Percentiles rank a stretch among this genome's conserved stretches.
phyloP scores from a whole-genome alignment of 2,329 filamentous ascomycete genomes.

The Exophiala viscosa region DNA sequence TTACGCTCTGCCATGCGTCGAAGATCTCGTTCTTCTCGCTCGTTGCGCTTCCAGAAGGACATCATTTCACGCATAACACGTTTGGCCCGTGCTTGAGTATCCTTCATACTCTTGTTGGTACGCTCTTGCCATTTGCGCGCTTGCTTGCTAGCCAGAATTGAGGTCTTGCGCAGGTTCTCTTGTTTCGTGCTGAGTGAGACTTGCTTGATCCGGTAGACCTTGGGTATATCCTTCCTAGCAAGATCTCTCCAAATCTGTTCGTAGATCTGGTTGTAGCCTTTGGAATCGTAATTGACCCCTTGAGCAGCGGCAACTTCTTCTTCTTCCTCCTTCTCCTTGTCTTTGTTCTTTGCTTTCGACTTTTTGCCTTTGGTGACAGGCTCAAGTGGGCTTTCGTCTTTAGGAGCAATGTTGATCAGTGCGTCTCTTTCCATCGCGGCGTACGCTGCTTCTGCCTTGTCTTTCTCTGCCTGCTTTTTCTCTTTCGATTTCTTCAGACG shows the following conservation, averaged over 20 bases:
- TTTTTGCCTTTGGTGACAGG: conserved; percentile 43
- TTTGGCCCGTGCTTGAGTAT: conserved; percentile 93
- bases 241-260: conserved; percentile 97
- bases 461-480: conserved; percentile 66
- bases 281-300: conserved; percentile 71
- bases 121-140: conserved; percentile 94
- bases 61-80: conserved; percentile 99
- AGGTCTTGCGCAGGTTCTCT: conserved; percentile 97
- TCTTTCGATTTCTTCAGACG: conserved; percentile 85
- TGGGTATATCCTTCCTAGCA: conserved; percentile 86
- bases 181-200: conserved; percentile 81
- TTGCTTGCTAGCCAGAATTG: conserved; percentile 93
- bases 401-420: conserved; percentile 50
- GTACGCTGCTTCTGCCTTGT: conserved; percentile 81
- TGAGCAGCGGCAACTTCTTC: conserved; percentile 47
- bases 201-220: conserved; percentile 82
- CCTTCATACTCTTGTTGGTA: conserved; percentile 98
- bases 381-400: conserved; percentile 51
- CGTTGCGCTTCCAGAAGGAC: conserved; percentile 98
- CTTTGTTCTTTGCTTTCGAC: conserved; percentile 28
- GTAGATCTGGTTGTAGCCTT: conserved; percentile 94
- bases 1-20: conserved; percentile 92
- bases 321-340: conserved; percentile 42
- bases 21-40: conserved; percentile 91
- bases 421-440: conserved; percentile 57